Conservation (phyloP, 139 green algal species). For the Picochlorum sp. region DNA sequence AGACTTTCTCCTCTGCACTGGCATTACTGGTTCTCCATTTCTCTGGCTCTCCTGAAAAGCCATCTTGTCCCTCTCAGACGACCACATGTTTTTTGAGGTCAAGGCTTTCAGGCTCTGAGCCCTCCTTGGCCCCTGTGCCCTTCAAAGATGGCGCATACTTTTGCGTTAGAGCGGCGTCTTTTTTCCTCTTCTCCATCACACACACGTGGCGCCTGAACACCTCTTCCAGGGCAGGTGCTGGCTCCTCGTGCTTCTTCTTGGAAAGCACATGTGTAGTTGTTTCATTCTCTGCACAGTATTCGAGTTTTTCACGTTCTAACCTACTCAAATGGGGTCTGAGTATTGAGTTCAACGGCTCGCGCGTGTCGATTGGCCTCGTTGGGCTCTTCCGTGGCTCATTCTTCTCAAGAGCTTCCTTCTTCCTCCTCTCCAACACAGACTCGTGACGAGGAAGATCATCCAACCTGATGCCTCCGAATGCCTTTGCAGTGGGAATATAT, state of each 20-base stretch:
- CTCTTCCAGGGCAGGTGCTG: background rate
- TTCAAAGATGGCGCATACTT: background rate
- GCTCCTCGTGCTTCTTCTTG: too few species aligned
- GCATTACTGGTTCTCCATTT: background rate
- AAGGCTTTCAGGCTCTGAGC: too few species aligned
- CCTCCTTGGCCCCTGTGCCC: too few species aligned
- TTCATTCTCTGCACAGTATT: background rate
- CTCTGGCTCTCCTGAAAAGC: slow-evolving; percentile 1
- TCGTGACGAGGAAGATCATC: slow-evolving; percentile 2
- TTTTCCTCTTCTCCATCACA: slow-evolving; percentile 5
- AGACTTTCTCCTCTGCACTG: too few species aligned
- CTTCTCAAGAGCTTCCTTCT: background rate
- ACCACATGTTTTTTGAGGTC: background rate
- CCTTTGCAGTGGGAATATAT: background rate
- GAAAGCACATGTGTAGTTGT: too few species aligned
- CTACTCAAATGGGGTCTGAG: slow-evolving; percentile 3
- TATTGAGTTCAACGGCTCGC: background rate
- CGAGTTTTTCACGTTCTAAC: slow-evolving; percentile 13
- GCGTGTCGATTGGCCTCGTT: background rate
- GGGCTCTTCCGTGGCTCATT: background rate
- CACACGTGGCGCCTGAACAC: slow-evolving; percentile 9
- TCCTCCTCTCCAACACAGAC: slow-evolving; percentile 9
- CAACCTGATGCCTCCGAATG: background rate
- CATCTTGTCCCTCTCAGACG: slow-evolving; percentile 2
- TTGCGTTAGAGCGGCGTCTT: slow-evolving; percentile 14